Base-by-base conservation (phyloP, 2,329 filamentous ascomycete genomes). In the Monilinia aucupariae region DNA sequence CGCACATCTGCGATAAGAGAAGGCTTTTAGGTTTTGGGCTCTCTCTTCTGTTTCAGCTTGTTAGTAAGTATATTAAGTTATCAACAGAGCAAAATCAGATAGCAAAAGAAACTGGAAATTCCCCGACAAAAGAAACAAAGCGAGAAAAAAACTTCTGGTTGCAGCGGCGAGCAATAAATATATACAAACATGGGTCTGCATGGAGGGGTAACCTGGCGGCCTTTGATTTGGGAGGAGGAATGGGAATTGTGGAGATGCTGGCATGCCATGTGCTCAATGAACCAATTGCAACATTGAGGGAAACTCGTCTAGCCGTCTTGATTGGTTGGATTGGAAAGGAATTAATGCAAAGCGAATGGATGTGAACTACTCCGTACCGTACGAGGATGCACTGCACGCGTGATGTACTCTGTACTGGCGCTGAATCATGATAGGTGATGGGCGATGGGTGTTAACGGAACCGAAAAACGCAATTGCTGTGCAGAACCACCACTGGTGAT, bases 171-270 rank as follows among this genome's bases (percentile, higher is more conserved):
- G 43, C 17, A 43, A 48, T 39, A 48, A 48, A 56, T 61, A 37
- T 62, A 41, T 39, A 48, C 30, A 56, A 9, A 3, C 39, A 62
- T 39, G 60, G 51, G 30, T 37, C n/a, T 47, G 51, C 30, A 52
- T 61, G 32, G 60, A 62, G 60, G 60, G 60, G 51, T 56, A 62
- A 62, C 60, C 51, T 62, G 60, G 60, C 60, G 51, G 25, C 6
- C 25, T 56, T 49, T 56, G 60, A 56, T 62, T 62, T 56, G 60
- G 52, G 51, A 49, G 32, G 20, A 25, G 41, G 56, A 32, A 62
- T 62, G 25, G 32, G 13, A 49, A 49, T 41, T 62, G 7, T 62
- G 60, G 60, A 5, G 60, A 61, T 56, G 32, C 50, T 54, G 32
- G 41, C 34, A 55, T 32, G 34, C 50, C 51, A 62, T 62, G 50